These are phyloP conservation scores for Plantago major DNA, from an alignment of 257 asterid species.

Conservation along the genomic window DNA sequence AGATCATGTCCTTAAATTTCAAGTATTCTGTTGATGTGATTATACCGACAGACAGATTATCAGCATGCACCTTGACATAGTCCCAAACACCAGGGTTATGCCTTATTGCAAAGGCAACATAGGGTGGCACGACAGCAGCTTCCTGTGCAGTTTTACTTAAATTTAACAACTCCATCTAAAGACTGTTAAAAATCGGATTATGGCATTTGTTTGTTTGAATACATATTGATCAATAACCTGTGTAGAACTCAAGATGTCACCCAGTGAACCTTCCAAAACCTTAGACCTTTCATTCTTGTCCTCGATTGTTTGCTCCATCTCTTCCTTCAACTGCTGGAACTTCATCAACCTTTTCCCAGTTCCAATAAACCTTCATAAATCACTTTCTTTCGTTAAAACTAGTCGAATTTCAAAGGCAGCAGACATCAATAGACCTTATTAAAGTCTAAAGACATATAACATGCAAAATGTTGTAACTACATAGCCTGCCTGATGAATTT, in stretches of 20 bases:
- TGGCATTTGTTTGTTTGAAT: neutral
- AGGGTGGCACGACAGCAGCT: conserved; percentile 73
- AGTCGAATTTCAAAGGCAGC: neutral
- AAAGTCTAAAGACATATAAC: no score
- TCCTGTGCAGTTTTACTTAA: conserved; percentile 41
- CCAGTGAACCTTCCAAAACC: conserved; percentile 64
- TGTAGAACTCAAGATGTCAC: conserved; percentile 60
- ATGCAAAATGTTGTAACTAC: neutral
- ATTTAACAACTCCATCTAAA: neutral
- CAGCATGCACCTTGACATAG: conserved; percentile 62
- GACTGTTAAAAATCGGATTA: no score
- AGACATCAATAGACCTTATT: neutral
- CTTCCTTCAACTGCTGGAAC: conserved; percentile 54
- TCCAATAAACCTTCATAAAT: conserved; percentile 45
- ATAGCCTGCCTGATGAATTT: neutral
- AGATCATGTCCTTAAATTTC: conserved; percentile 56
- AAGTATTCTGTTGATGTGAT: conserved; percentile 57
- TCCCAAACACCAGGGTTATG: conserved; percentile 68
- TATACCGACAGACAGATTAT: conserved; percentile 40
- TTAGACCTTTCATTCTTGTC: conserved; percentile 59
- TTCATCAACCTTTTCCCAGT: conserved; percentile 69
- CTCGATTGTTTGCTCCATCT: conserved; percentile 60
- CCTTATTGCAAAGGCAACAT: conserved; percentile 69
- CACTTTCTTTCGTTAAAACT: neutral
- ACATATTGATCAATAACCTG: conserved; percentile 36